These are phyloP conservation scores for Gossypium herbaceum DNA, from an alignment of 345 rosid species.

Conservation along the genomic window DNA sequence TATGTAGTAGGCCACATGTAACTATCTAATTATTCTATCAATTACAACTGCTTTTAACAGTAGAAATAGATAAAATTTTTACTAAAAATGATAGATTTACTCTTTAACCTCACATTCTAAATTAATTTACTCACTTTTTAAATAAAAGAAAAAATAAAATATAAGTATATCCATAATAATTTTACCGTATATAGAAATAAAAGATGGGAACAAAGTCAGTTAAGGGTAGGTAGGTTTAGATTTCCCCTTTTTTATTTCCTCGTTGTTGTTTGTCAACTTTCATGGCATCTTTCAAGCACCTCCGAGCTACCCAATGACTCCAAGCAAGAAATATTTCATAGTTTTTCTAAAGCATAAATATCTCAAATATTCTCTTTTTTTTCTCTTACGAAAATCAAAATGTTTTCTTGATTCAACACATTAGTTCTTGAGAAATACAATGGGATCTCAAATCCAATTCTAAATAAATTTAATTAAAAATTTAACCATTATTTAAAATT, in stretches of 20 bases:
- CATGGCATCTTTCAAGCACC: conserved; percentile 27
- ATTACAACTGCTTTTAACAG: no score
- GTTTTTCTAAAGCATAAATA: conserved; percentile 6
- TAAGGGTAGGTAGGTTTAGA: conserved; percentile 34
- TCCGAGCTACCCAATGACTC: conserved; percentile 31
- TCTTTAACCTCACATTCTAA: rapidly evolving
- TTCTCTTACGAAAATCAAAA: no score
- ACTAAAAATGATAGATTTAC: rapidly evolving
- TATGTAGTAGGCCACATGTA: no score
- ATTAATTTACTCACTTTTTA: no score
- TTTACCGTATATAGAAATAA: neutral
- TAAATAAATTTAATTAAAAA: neutral
- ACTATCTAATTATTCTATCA: no score
- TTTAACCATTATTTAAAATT: no score
- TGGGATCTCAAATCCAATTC: neutral
- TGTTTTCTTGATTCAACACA: conserved; percentile 16
- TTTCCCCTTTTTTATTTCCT: conserved; percentile 23
- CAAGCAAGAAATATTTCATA: neutral
- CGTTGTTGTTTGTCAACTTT: conserved; percentile 37
- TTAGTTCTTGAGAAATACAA: conserved; percentile 7
- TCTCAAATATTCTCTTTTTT: no score
- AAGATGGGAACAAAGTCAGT: conserved; percentile 16
- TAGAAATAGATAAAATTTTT: no score
- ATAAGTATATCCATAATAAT: no score
- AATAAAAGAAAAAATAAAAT: no score